These are phyloP conservation scores for Eucalyptus camaldulensis DNA, from an alignment of 345 rosid genomes.

Conservation along the genomic window DNA sequence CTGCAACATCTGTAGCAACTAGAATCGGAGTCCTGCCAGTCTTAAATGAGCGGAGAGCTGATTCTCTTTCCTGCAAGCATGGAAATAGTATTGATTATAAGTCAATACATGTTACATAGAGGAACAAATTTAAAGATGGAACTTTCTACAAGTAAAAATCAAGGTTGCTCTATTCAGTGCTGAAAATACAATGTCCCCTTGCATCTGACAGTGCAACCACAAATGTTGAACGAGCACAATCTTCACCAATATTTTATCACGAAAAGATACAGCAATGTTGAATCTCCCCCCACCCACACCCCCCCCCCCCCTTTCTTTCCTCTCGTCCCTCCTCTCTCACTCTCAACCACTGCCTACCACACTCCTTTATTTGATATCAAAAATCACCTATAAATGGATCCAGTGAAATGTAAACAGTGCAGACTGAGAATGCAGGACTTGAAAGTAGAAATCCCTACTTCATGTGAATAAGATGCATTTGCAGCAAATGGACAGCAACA, in stretches of 20 bases:
- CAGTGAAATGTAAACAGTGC: neutral
- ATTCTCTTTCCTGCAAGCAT: conserved; percentile 79
- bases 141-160: neutral
- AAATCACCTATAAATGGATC: neutral
- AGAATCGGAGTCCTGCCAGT: conserved; percentile 83
- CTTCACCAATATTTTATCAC: neutral
- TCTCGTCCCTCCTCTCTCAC: neutral
- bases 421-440: neutral
- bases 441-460: neutral
- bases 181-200: neutral
- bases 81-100: neutral
- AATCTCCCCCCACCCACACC: neutral
- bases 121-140: neutral
- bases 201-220: neutral
- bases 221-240: neutral
- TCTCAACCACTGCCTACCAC: neutral
- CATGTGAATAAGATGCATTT: neutral
- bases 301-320: neutral
- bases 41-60: conserved; percentile 74
- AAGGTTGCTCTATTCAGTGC: neutral
- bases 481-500: neutral
- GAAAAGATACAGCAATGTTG: neutral
- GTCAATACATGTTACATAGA: neutral
- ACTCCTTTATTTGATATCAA: neutral
- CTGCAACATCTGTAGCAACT: conserved; percentile 96